Evolutionary conservation across 2,329 filamentous ascomycete species (phyloP), one percentile per base, ranked within the genome.

Genomic region (Alternaria longipes): DNA sequence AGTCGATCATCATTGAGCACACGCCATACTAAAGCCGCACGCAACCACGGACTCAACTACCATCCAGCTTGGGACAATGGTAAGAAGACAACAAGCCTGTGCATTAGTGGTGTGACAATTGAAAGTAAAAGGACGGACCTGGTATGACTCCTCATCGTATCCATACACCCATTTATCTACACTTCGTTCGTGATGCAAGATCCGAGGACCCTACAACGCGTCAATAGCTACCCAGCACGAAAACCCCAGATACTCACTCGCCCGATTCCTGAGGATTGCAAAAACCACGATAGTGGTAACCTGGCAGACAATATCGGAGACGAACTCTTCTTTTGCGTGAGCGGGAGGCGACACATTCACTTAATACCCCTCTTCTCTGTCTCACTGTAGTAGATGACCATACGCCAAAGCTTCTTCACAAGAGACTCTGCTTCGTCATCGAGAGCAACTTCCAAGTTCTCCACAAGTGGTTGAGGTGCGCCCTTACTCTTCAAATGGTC

Each of bases 361-460:
- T 77, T 78, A 61, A 97, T 83, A 2, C 94, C 94, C 65, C 93
- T 85, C 83, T 95, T 97, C 85, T 97, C 94, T 74, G 91, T 92
- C 80, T 98, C 94, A 6, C 92, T 95, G 74, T 94, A 97, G 87
- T 97, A 98, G 73, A 98, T 97, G 59, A 97, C 89, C 93, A 98
- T 97, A 52, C 94, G 89, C 95, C 95, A 99, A 36, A 99, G 86
- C 82, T 97, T 98, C 87, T 93, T 96, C 51, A 98, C 94, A 68
- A 99, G 82, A 26, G 92, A 90, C 79, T 97, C 94, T 11, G 94
- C 93, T 76, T 98, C 95, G 74, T 99, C 95, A 75, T 97, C 95
- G 64, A 99, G 84, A 44, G 93, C 92, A 77, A 91, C 91, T 77
- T 92, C 91, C 58, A 99, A 81, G 74, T 97, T 91, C 68, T 93